phyloP scores from a whole-genome alignment of 345 rosid genomes.

The Acer negundo region DNA sequence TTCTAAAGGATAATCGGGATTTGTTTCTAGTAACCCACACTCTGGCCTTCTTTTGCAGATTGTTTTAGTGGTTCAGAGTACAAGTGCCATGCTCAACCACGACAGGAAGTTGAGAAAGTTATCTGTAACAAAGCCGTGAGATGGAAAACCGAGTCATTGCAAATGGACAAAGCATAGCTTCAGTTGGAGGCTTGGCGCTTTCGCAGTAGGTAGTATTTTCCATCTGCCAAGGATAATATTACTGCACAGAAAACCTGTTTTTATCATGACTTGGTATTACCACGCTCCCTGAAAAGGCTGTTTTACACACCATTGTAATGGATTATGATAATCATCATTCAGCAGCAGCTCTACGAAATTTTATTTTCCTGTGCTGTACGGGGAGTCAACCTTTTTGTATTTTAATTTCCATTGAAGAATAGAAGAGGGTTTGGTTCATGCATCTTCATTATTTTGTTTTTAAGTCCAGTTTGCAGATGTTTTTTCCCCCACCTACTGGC shows the following conservation, averaged over 20 bases:
- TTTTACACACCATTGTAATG: background rate
- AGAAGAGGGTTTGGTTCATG: conserved; percentile 4
- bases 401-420: background rate
- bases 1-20: background rate
- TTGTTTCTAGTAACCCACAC: background rate
- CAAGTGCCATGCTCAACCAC: conserved; percentile 76
- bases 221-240: background rate
- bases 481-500: background rate
- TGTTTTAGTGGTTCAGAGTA: conserved; percentile 76
- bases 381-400: background rate
- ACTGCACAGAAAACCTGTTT: background rate
- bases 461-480: background rate
- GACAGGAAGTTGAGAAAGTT: conserved; percentile 62
- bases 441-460: background rate
- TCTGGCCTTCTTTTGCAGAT: conserved; percentile 48
- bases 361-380: background rate
- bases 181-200: background rate
- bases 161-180: background rate
- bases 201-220: too few relatives aligned
- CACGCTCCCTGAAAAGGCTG: background rate
- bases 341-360: background rate
- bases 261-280: background rate
- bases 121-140: conserved; percentile 29
- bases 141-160: conserved; percentile 29
- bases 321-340: background rate